phyloP scores from a whole-genome alignment of 2,329 filamentous ascomycete species.

The Neonectria punicea region DNA sequence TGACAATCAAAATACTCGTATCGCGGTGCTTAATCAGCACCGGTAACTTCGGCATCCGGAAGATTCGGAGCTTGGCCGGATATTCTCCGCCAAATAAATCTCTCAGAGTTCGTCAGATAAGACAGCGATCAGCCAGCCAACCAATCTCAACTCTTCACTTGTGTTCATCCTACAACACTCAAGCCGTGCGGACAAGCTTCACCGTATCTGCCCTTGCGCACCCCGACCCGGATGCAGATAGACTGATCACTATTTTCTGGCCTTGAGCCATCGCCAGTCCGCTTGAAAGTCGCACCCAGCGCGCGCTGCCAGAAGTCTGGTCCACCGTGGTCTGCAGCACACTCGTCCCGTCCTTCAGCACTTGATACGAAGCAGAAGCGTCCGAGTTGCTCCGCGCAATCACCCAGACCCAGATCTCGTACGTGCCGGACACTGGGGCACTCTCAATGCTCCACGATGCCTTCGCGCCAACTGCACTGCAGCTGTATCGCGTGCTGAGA shows the following conservation, averaged over 20 bases:
- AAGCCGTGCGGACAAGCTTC: neutral
- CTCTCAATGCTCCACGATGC: neutral
- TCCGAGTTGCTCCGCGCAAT: neutral
- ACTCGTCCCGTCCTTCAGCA: neutral
- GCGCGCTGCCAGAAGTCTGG: neutral
- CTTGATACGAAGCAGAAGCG: neutral
- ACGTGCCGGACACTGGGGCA: neutral
- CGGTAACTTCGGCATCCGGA: neutral
- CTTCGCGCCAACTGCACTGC: neutral
- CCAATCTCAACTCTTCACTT: neutral
- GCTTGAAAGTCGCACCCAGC: neutral
- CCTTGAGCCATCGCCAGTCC: neutral
- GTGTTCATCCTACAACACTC: neutral
- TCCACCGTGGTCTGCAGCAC: neutral
- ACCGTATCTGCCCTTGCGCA: neutral
- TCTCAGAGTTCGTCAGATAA: neutral
- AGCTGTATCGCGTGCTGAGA: neutral
- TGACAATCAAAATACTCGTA: neutral
- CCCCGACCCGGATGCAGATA: neutral
- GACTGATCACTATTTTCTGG: neutral
- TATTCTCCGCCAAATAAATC: neutral
- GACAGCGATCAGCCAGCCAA: neutral
- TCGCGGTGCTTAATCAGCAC: neutral
- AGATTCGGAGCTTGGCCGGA: neutral
- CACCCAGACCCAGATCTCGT: neutral